Percentiles rank a stretch among this genome's conserved stretches.
Evolutionary conservation across 768 basidiomycete genomes (phyloP).

Genomic region (Leccinellum luteum): DNA sequence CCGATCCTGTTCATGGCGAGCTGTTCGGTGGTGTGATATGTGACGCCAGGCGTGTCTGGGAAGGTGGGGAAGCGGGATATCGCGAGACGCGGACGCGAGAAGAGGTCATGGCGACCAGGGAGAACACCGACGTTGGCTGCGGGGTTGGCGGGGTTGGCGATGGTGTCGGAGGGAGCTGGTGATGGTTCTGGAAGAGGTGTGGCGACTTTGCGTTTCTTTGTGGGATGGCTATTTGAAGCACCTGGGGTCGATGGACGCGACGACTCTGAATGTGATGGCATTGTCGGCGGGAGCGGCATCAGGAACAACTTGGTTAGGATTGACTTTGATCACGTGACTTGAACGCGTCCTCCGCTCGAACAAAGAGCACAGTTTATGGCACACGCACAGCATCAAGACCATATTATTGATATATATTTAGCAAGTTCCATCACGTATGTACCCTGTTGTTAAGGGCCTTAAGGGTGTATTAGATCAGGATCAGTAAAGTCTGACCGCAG

Average conservation of each 20-base stretch:
- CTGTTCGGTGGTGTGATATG: conserved; percentile 66
- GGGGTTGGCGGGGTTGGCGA: conserved; percentile 19
- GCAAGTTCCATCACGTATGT: no score
- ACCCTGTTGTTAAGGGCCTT: background rate
- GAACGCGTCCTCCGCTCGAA: background rate
- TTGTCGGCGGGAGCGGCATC: background rate
- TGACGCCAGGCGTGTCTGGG: conserved; percentile 50
- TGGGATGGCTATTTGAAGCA: conserved; percentile 11
- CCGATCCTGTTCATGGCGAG: conserved; percentile 73
- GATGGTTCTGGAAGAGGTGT: conserved; percentile 41
- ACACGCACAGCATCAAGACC: background rate
- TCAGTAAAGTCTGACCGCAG: background rate
- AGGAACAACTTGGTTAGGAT: background rate
- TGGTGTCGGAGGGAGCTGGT: conserved; percentile 58
- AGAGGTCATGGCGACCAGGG: conserved; percentile 65
- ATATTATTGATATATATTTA: background rate
- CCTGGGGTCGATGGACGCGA: conserved; percentile 37
- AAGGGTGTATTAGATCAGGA: background rate
- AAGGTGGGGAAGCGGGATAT: conserved; percentile 76
- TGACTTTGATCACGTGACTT: conserved; percentile 20
- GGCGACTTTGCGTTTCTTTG: conserved; percentile 55
- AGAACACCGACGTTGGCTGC: conserved; percentile 48
- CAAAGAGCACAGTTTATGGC: background rate
- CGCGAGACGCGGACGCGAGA: conserved; percentile 64
- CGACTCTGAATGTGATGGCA: conserved; percentile 23